These are phyloP conservation scores for Nematocida homosporus DNA, from an alignment of 371 early-diverging fungal species.

Conservation along the genomic window DNA sequence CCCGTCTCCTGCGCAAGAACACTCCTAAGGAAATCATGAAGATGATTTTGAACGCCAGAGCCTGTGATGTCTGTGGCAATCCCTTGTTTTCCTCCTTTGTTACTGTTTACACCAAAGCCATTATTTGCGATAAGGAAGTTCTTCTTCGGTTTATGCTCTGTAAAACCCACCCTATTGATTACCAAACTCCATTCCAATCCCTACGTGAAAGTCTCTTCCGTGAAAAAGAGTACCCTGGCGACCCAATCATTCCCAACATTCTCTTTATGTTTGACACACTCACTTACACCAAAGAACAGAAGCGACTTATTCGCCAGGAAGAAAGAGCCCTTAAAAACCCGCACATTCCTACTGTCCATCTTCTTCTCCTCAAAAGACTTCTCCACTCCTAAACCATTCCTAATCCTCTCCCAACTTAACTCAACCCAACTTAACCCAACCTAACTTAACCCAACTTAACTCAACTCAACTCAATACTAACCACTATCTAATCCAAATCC, in stretches of 20 bases:
- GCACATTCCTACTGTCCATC: constrained; percentile 7
- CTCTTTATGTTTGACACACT: constrained; percentile 40
- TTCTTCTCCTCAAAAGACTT: constrained; percentile 2
- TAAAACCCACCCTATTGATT: constrained; percentile 55
- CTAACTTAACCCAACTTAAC: too few relatives aligned
- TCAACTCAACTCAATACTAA: too few relatives aligned
- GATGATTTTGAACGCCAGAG: constrained; percentile 71
- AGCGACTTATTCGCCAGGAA: background rate
- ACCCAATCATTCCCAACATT: constrained; percentile 45
- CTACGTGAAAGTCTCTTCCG: constrained; percentile 42
- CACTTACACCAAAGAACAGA: constrained; percentile 19
- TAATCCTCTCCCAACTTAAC: too few relatives aligned
- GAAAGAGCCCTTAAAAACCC: constrained; percentile 11
- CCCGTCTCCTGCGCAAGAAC: constrained; percentile 69
- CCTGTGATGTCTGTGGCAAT: constrained; percentile 78
- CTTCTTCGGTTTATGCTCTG: constrained; percentile 62
- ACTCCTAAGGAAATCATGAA: constrained; percentile 70
- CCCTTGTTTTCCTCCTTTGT: constrained; percentile 74
- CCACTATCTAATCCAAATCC: too few relatives aligned
- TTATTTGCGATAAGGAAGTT: constrained; percentile 26
- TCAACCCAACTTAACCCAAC: too few relatives aligned
- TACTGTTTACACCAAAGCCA: constrained; percentile 37
- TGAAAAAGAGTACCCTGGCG: constrained; percentile 35
- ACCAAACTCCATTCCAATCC: constrained; percentile 50
- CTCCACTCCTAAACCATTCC: too few relatives aligned